Conservation (phyloP, 164 flowering plant genomes). For the Magnolia sinica region DNA sequence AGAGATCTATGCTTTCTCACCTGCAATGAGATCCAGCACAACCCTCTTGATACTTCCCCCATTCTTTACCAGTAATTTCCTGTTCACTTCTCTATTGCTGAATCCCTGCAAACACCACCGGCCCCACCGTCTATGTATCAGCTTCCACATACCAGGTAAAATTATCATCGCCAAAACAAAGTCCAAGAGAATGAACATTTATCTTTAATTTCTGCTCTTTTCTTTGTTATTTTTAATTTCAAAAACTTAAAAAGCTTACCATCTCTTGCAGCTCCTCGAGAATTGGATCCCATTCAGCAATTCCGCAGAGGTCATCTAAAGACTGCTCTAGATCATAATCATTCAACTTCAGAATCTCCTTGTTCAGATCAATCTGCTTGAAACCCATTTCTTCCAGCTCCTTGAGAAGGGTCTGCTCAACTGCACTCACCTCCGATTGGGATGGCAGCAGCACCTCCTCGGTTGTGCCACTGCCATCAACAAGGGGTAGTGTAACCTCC, state of each 20-base stretch:
- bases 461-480: neutral
- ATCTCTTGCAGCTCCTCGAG: conserved; percentile 81
- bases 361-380: conserved; percentile 67
- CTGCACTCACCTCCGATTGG: conserved; percentile 1
- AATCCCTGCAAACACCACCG: conserved; percentile 62
- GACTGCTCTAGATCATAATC: conserved; percentile 62
- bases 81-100: conserved; percentile 55
- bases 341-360: conserved; percentile 60
- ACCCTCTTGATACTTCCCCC: conserved; percentile 83
- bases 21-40: conserved; percentile 79
- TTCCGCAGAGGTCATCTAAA: conserved; percentile 40
- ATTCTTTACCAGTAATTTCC: conserved; percentile 69
- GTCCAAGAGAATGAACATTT: neutral
- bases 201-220: neutral
- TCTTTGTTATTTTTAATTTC: neutral
- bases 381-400: conserved; percentile 87
- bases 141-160: neutral
- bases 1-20: too few relatives aligned
- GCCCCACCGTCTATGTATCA: too few relatives aligned
- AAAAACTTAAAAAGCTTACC: conserved; percentile 32
- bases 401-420: conserved; percentile 43
- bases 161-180: too few relatives aligned
- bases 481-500: neutral
- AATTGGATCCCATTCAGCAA: conserved; percentile 76
- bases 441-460: neutral